Evolutionary conservation across 345 rosid genomes (phyloP).

Genomic region (Euphorbia pulcherrima): DNA sequence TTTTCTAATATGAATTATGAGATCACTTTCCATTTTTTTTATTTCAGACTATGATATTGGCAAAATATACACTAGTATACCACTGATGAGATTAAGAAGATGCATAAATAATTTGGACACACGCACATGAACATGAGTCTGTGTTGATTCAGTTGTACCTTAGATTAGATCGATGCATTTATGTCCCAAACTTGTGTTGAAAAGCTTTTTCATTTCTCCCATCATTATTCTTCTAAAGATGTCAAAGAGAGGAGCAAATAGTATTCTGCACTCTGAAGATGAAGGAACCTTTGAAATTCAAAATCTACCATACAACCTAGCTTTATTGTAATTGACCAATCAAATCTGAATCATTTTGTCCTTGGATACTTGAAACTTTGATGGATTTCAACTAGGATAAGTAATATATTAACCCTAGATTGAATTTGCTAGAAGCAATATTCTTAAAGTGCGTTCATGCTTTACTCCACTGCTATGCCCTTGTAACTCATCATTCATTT

Average conservation of each 20-base stretch:
- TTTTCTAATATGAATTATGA: background rate
- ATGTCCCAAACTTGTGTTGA: background rate
- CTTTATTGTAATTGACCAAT: background rate
- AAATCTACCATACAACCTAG: background rate
- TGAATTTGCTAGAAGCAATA: background rate
- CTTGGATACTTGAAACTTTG: background rate
- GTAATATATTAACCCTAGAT: background rate
- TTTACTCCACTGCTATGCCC: too few species aligned
- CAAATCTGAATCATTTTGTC: background rate
- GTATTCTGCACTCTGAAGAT: background rate
- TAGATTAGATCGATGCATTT: background rate
- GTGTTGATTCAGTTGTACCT: background rate
- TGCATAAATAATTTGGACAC: slow-evolving; percentile 5
- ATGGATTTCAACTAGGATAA: background rate
- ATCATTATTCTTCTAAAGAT: background rate
- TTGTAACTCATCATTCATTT: background rate
- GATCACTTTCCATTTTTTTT: background rate
- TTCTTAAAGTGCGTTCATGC: background rate
- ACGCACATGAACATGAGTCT: background rate
- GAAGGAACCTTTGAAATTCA: background rate
- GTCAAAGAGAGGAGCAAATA: background rate
- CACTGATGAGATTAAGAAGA: background rate
- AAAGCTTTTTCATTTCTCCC: background rate
- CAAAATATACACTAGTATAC: background rate
- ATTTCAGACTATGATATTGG: background rate